These are phyloP conservation scores for Purpureocillium lavendulum DNA, from an alignment of 2,329 filamentous ascomycete species.

Conservation along the genomic window DNA sequence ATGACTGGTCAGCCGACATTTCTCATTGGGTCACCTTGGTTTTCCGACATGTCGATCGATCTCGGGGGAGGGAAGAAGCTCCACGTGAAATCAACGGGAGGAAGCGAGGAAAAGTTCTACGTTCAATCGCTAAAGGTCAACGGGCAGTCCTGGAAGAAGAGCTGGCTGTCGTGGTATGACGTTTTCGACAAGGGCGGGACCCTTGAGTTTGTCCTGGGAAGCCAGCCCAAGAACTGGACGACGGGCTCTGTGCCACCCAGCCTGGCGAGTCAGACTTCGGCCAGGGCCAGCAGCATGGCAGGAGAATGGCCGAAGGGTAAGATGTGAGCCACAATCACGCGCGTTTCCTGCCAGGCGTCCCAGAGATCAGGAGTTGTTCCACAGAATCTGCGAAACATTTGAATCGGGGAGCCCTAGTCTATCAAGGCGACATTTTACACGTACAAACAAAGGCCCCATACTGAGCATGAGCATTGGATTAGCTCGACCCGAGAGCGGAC, in stretches of 20 bases:
- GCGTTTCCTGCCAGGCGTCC: too few relatives aligned
- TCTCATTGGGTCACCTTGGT: constrained; percentile 57
- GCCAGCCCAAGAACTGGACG: constrained; percentile 43
- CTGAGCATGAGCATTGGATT: too few relatives aligned
- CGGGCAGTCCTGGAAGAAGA: constrained; percentile 50
- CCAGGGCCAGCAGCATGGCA: constrained; percentile 6
- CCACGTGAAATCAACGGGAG: constrained; percentile 43
- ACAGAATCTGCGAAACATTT: too few relatives aligned
- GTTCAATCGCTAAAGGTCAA: constrained; percentile 62
- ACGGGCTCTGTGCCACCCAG: constrained; percentile 53
- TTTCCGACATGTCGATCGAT: constrained; percentile 48
- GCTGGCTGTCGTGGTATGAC: constrained; percentile 59
- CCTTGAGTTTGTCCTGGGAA: constrained; percentile 56
- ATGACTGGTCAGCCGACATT: constrained; percentile 62
- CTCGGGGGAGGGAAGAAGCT: constrained; percentile 47
- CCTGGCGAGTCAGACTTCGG: constrained; percentile 30
- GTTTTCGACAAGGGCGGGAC: constrained; percentile 56
- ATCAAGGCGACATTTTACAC: too few relatives aligned
- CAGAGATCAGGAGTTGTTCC: too few relatives aligned
- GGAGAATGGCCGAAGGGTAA: too few relatives aligned
- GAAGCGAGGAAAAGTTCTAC: constrained; percentile 41
- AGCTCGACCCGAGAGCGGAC: too few relatives aligned
- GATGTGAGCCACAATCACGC: too few relatives aligned
- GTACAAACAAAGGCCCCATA: too few relatives aligned
- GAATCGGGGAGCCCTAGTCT: too few relatives aligned